phyloP scores from a whole-genome alignment of 2,329 filamentous ascomycete genomes.

The Phaeosphaeriaceae sp. region DNA sequence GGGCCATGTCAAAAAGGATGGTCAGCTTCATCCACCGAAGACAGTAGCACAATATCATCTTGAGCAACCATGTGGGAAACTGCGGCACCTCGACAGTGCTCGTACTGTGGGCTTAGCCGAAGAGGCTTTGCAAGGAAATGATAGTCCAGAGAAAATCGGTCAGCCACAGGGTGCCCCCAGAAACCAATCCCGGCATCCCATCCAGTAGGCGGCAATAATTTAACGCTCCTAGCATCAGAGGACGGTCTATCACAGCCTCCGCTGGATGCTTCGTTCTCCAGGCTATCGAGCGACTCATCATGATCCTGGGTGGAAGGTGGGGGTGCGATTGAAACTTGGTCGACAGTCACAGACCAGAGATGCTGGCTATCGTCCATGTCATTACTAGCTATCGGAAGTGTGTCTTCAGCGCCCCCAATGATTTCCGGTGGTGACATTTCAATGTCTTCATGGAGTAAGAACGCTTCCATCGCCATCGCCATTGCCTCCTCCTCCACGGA shows the following conservation, averaged over 20 bases:
- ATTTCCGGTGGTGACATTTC: background rate
- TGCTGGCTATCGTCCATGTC: background rate
- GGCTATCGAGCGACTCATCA: slow-evolving; percentile 14
- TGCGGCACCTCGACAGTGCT: slow-evolving; percentile 36
- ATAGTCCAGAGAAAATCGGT: slow-evolving; percentile 18
- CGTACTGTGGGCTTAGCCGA: slow-evolving; percentile 37
- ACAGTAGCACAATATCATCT: slow-evolving; percentile 20
- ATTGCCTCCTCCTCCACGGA: background rate
- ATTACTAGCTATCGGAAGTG: background rate
- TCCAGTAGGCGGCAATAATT: slow-evolving; percentile 21
- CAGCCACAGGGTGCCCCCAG: slow-evolving; percentile 10
- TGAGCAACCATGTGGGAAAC: slow-evolving; percentile 25
- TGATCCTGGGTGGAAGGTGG: background rate
- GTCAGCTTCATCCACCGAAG: background rate
- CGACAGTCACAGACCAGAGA: background rate
- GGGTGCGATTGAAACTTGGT: background rate
- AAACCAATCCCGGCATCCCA: slow-evolving; percentile 27
- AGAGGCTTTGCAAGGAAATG: slow-evolving; percentile 34
- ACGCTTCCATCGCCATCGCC: slow-evolving; percentile 6
- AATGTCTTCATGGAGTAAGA: background rate
- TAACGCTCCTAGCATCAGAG: slow-evolving; percentile 16
- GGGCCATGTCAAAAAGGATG: background rate
- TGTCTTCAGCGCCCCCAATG: background rate
- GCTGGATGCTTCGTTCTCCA: slow-evolving; percentile 18
- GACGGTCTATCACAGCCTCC: slow-evolving; percentile 15